phyloP scores from a whole-genome alignment of 805 yeast species.

The Lipomyces starkeyi region DNA sequence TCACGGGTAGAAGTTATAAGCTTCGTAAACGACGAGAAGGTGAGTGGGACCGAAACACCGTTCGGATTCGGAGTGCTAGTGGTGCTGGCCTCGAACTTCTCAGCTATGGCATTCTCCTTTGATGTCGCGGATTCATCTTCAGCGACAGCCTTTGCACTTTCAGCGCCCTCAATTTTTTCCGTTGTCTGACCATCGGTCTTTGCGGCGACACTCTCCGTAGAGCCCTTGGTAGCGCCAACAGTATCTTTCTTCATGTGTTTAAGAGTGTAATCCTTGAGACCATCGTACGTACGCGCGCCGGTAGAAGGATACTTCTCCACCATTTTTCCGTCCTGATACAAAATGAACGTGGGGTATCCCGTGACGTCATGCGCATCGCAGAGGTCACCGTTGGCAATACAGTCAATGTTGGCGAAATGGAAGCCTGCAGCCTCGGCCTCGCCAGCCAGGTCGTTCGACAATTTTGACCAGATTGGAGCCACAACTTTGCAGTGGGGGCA shows the following conservation, averaged over 20 bases:
- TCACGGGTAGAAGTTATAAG: conserved; percentile 43
- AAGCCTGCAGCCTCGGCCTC: conserved; percentile 56
- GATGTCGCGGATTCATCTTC: background rate
- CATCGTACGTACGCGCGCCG: conserved; percentile 24
- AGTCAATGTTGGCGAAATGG: conserved; percentile 74
- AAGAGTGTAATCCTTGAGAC: conserved; percentile 27
- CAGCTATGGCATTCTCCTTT: background rate
- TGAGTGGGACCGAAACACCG: conserved; percentile 46
- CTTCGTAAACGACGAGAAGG: conserved; percentile 41
- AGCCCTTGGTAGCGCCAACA: background rate
- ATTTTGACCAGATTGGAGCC: conserved; percentile 82
- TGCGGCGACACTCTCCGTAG: background rate
- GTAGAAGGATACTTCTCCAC: conserved; percentile 39
- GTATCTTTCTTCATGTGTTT: conserved; percentile 9
- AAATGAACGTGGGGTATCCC: conserved; percentile 72
- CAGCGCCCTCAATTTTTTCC: background rate
- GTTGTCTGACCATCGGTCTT: background rate
- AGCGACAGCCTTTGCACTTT: background rate
- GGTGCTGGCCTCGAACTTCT: conserved; percentile 15
- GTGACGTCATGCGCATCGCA: conserved; percentile 69
- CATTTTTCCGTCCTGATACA: conserved; percentile 55
- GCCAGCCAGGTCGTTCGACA: conserved; percentile 61
- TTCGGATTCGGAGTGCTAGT: conserved; percentile 42
- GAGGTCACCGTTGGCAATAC: conserved; percentile 84
- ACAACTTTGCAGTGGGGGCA: conserved; percentile 80